These are phyloP conservation scores for Graphilbum fragrans DNA, from an alignment of 2,329 filamentous ascomycete species.

Conservation along the genomic window DNA sequence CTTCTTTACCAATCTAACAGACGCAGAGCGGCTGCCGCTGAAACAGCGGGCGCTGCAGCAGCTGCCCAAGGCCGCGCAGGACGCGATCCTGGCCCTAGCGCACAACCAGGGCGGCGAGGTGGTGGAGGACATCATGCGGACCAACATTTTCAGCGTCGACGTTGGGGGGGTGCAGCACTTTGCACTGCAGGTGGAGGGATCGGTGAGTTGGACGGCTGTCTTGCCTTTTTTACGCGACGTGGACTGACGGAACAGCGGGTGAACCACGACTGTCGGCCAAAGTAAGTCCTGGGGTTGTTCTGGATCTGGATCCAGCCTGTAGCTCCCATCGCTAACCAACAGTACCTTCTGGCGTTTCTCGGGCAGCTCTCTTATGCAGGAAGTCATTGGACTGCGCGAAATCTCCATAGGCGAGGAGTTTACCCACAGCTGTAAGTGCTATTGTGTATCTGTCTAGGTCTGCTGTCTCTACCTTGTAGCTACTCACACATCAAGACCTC, in stretches of 20 bases:
- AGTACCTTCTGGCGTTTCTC: constrained; percentile 14
- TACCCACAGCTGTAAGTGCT: constrained; percentile 14
- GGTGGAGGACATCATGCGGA: constrained; percentile 13
- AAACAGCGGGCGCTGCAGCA: constrained; percentile 10
- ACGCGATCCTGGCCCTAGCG: constrained; percentile 10
- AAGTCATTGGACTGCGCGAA: constrained; percentile 13
- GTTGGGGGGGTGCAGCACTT: constrained; percentile 14
- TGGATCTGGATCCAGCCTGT: background rate
- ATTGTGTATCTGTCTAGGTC: no score
- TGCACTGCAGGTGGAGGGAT: constrained; percentile 12
- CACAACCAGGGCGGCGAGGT: constrained; percentile 7
- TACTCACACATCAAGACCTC: constrained; percentile 11
- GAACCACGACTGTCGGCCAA: constrained; percentile 14
- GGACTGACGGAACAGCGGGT: no score
- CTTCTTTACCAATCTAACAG: constrained; percentile 7
- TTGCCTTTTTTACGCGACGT: background rate
- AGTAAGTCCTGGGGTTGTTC: constrained; percentile 6
- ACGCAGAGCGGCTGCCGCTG: constrained; percentile 8
- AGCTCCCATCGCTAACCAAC: background rate
- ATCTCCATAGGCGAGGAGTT: constrained; percentile 15
- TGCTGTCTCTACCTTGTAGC: no score
- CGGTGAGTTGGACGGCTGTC: constrained; percentile 11
- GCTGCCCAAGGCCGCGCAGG: constrained; percentile 9
- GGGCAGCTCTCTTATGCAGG: constrained; percentile 12
- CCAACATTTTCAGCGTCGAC: constrained; percentile 16